Evolutionary conservation across 2,329 filamentous ascomycete genomes (phyloP).

Genomic region (Botrytis sinoallii): DNA sequence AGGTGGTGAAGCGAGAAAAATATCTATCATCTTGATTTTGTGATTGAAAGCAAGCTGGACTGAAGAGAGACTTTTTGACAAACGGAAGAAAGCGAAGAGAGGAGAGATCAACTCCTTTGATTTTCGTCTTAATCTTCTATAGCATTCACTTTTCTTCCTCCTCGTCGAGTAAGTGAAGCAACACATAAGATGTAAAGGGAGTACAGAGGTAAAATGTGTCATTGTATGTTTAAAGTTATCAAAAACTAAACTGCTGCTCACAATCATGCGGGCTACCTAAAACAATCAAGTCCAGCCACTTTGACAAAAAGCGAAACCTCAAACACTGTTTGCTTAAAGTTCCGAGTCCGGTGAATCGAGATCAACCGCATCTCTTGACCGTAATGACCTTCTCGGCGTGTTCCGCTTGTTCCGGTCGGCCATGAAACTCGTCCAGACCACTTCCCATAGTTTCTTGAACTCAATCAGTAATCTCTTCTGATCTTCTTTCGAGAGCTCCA

Average conservation of each 20-base stretch:
- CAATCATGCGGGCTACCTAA: background rate
- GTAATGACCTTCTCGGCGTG: slow-evolving; percentile 7
- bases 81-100: background rate
- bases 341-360: background rate
- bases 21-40: background rate
- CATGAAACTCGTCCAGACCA: slow-evolving; percentile 22
- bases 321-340: background rate
- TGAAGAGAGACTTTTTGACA: background rate
- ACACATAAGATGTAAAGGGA: background rate
- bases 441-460: slow-evolving; percentile 28
- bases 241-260: background rate
- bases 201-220: background rate
- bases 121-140: background rate
- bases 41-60: background rate
- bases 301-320: background rate
- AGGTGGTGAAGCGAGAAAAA: background rate
- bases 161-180: background rate
- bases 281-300: background rate
- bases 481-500: slow-evolving; percentile 22
- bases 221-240: background rate
- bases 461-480: slow-evolving; percentile 23
- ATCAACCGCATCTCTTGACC: slow-evolving; percentile 1
- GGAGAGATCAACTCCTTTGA: background rate
- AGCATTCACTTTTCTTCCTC: background rate
- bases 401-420: slow-evolving; percentile 12